Evolutionary conservation across 257 asterid genomes (phyloP).

Genomic region (Forsythia suspensa): DNA sequence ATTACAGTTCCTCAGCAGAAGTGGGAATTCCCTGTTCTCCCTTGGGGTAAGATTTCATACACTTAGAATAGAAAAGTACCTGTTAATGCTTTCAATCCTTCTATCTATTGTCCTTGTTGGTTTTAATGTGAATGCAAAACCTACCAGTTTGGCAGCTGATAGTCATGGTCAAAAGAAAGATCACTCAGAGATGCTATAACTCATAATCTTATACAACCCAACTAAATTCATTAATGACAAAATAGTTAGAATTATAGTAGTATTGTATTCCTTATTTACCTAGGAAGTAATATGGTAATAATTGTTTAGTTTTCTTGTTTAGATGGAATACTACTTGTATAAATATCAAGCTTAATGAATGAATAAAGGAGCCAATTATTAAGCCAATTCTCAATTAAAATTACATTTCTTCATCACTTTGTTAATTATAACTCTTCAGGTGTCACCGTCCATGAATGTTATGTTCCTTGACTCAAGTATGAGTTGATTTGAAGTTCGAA

Average conservation of each 20-base stretch:
- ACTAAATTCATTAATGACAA: not conserved
- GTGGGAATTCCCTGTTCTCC: constrained; percentile 87
- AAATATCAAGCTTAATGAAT: no score
- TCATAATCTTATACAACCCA: not conserved
- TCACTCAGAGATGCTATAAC: not conserved
- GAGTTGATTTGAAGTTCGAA: not conserved
- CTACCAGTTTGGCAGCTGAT: not conserved
- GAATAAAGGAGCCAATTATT: no score
- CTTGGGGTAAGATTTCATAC: constrained; percentile 63
- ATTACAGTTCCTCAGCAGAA: constrained; percentile 64
- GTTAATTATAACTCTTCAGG: not conserved
- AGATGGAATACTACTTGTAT: no score
- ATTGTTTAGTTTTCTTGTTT: no score
- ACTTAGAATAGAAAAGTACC: not conserved
- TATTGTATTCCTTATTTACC: no score
- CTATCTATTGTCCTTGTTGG: not conserved
- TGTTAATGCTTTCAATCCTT: not conserved
- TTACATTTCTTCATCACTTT: not conserved
- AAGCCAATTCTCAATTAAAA: no score
- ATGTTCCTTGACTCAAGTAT: not conserved
- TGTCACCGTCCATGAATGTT: not conserved
- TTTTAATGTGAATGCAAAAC: not conserved
- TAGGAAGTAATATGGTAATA: no score
- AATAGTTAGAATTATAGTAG: no score
- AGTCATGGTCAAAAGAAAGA: not conserved